These are phyloP conservation scores for Xylariaceae sp. DNA, from an alignment of 2,329 filamentous ascomycete genomes.

Conservation along the genomic window DNA sequence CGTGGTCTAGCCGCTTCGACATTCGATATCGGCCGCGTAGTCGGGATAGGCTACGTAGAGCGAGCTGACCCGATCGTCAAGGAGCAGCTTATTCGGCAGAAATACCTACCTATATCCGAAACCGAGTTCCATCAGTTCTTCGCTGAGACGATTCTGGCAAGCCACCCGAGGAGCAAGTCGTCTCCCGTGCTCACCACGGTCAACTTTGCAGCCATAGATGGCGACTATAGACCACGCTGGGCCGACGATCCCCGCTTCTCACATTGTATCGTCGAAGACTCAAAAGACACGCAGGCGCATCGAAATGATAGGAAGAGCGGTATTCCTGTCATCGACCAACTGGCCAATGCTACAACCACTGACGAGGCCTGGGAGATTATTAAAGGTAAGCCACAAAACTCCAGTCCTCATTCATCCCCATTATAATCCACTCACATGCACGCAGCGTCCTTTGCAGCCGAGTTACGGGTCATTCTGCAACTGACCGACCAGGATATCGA, in stretches of 20 bases:
- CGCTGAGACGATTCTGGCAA: constrained; percentile 10
- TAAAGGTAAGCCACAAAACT: constrained; percentile 1
- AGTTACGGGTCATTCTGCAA: constrained; percentile 9
- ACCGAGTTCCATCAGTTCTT: constrained; percentile 8
- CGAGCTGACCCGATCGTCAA: constrained; percentile 6
- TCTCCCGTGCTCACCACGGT: constrained; percentile 8
- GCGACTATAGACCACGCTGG: constrained; percentile 14
- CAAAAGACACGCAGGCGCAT: constrained; percentile 2
- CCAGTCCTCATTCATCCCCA: too few relatives aligned
- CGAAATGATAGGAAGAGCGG: constrained; percentile 5
- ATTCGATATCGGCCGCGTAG: constrained; percentile 8
- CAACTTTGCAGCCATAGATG: constrained; percentile 2
- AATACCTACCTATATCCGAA: constrained; percentile 6
- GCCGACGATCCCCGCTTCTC: constrained; percentile 21
- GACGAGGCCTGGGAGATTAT: constrained; percentile 4
- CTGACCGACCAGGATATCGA: constrained; percentile 3
- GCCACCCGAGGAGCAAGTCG: constrained; percentile 5
- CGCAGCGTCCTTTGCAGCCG: constrained; percentile 7
- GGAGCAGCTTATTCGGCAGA: constrained; percentile 2
- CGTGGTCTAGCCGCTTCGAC: constrained; percentile 6
- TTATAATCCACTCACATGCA: too few relatives aligned
- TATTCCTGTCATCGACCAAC: constrained; percentile 1
- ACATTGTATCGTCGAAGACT: constrained; percentile 13
- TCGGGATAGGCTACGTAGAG: constrained; percentile 16
- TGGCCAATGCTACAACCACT: constrained; percentile 2